Conservation (phyloP, 768 basidiomycete genomes). For the Phanerodontia chrysosporium region DNA sequence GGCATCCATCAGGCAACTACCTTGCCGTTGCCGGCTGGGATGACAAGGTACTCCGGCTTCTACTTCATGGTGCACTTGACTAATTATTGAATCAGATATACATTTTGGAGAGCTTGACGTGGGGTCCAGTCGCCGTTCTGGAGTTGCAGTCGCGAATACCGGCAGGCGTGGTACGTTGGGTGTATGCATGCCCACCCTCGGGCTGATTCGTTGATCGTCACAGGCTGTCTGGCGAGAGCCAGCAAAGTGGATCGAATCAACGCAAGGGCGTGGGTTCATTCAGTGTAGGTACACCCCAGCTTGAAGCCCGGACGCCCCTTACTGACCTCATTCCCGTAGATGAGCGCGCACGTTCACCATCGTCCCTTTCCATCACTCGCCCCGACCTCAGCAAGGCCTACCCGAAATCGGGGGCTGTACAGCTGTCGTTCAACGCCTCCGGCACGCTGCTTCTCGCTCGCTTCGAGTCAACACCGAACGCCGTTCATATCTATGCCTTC, state of each 20-base stretch:
- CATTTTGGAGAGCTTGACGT: constrained; percentile 70
- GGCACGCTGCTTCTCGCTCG: constrained; percentile 72
- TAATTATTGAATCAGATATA: constrained; percentile 48
- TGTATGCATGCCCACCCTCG: background rate
- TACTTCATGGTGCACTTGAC: background rate
- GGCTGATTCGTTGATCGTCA: constrained; percentile 3
- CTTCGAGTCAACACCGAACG: constrained; percentile 42
- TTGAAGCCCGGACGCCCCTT: too few species aligned
- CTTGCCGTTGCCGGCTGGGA: constrained; percentile 86
- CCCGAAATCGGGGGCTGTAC: constrained; percentile 63
- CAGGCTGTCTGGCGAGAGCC: constrained; percentile 89
- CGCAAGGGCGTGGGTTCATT: constrained; percentile 81
- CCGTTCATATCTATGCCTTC: constrained; percentile 15
- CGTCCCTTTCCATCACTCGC: constrained; percentile 45
- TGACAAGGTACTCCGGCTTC: constrained; percentile 54
- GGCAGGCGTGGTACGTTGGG: constrained; percentile 45
- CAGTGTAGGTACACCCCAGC: constrained; percentile 54
- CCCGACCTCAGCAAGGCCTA: constrained; percentile 58
- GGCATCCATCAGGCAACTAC: constrained; percentile 86
- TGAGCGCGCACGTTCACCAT: constrained; percentile 56
- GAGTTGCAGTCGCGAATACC: constrained; percentile 59
- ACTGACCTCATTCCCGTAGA: constrained; percentile 36
- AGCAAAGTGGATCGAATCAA: constrained; percentile 75
- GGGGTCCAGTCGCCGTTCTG: constrained; percentile 63
- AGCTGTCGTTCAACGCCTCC: constrained; percentile 78